phyloP scores from a whole-genome alignment of 192 early-diverging fungal genomes.

The Rhizoclosmatium globosum region DNA sequence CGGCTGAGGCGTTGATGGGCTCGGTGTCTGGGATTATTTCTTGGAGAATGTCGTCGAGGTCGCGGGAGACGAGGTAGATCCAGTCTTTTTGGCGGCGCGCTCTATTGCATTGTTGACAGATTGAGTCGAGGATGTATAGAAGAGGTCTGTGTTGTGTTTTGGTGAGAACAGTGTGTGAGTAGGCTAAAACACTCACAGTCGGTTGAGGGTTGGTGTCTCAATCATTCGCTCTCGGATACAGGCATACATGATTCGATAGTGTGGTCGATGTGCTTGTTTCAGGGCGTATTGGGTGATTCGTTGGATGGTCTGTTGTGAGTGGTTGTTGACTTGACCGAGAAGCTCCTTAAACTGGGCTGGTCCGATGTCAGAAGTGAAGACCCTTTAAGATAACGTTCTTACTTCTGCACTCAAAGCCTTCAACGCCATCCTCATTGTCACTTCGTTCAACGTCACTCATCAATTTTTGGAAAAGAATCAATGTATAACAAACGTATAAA shows the following conservation, averaged over 20 bases:
- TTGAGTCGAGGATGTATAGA: constrained; percentile 55
- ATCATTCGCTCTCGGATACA: constrained; percentile 58
- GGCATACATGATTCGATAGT: constrained; percentile 34
- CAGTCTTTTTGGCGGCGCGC: constrained; percentile 29
- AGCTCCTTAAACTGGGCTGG: constrained; percentile 52
- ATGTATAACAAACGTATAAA: no score
- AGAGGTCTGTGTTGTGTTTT: no score
- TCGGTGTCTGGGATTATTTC: constrained; percentile 48
- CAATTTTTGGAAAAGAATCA: no score
- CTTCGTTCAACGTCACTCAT: no score
- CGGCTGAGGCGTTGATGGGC: constrained; percentile 27
- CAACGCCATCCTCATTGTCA: constrained; percentile 10
- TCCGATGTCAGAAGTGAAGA: neutral
- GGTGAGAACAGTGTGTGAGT: no score
- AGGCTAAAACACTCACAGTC: no score
- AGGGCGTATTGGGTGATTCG: constrained; percentile 51
- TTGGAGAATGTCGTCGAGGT: constrained; percentile 40
- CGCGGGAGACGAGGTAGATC: constrained; percentile 45
- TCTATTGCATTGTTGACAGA: constrained; percentile 37
- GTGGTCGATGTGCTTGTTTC: constrained; percentile 15
- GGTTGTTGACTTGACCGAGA: constrained; percentile 54
- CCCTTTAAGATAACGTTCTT: no score
- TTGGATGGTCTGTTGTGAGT: constrained; percentile 54
- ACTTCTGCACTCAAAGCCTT: constrained; percentile 26
- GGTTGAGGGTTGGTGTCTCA: constrained; percentile 46